A percentile compares a stretch with the other conserved stretches of the same genome.
phyloP scores from a whole-genome alignment of 2,329 filamentous ascomycete species.

The Tolypocladium pustulatum region DNA sequence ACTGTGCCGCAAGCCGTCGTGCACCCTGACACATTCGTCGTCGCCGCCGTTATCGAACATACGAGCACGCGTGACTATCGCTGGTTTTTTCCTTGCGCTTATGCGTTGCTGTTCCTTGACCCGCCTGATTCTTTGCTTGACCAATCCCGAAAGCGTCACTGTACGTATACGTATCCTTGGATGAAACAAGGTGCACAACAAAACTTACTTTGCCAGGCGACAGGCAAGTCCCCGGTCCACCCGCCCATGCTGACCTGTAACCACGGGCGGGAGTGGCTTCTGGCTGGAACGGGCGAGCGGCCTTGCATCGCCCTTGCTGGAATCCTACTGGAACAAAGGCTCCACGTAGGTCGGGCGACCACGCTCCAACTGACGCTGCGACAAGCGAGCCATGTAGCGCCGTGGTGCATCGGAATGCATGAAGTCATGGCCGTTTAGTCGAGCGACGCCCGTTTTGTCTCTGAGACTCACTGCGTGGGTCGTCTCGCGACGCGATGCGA shows the following conservation, averaged over 20 bases:
- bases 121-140: neutral
- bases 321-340: neutral
- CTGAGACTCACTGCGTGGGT: constrained; percentile 8
- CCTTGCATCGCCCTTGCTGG: neutral
- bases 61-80: neutral
- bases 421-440: constrained; percentile 15
- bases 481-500: constrained; percentile 5
- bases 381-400: neutral
- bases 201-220: neutral
- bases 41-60: neutral
- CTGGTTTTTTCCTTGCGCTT: neutral
- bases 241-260: neutral
- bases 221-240: neutral
- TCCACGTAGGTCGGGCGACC: neutral
- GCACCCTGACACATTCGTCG: neutral
- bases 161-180: neutral
- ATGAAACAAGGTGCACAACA: neutral
- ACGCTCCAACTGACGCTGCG: neutral
- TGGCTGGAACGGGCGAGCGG: neutral
- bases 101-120: neutral
- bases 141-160: neutral
- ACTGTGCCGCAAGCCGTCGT: constrained; percentile 3
- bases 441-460: constrained; percentile 6
- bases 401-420: constrained; percentile 20
- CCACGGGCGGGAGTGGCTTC: neutral